phyloP scores from a whole-genome alignment of 768 basidiomycete genomes.

The Cystofilobasidium capitatum region DNA sequence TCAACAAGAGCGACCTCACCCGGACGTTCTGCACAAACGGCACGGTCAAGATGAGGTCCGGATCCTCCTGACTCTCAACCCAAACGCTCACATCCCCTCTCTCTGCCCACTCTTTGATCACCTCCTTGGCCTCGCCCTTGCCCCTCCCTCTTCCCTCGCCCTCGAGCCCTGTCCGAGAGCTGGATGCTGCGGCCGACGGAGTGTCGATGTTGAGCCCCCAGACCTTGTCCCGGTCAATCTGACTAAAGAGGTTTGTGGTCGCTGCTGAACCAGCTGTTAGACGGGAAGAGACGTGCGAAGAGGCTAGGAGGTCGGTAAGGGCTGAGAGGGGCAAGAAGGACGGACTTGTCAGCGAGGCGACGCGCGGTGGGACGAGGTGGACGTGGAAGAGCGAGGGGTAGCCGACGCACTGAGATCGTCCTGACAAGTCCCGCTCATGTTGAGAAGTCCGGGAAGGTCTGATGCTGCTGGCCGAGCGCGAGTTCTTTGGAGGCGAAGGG shows the following conservation, averaged over 20 bases:
- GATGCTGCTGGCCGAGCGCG: no score
- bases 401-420: constrained; percentile 20
- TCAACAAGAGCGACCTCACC: constrained; percentile 2
- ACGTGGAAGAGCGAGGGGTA: background rate
- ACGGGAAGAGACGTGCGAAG: constrained; percentile 1
- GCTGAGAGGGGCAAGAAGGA: constrained; percentile 9
- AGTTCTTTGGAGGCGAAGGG: background rate
- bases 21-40: constrained; percentile 21
- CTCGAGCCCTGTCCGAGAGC: background rate
- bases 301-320: constrained; percentile 20
- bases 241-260: constrained; percentile 17
- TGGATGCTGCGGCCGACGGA: background rate
- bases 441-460: no score
- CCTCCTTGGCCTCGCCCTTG: constrained; percentile 18
- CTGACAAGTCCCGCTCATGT: constrained; percentile 11
- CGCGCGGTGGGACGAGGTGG: background rate
- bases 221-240: constrained; percentile 27
- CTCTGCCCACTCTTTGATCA: constrained; percentile 25
- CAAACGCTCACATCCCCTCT: constrained; percentile 13
- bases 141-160: background rate
- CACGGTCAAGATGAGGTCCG: constrained; percentile 12
- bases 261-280: constrained; percentile 20
- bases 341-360: background rate
- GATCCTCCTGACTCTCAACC: constrained; percentile 21
- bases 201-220: constrained; percentile 20